Evolutionary conservation across 495 filamentous ascomycete genomes (phyloP), one percentile per base, ranked within the genome.

Genomic region (Penicillium samsonianum): DNA sequence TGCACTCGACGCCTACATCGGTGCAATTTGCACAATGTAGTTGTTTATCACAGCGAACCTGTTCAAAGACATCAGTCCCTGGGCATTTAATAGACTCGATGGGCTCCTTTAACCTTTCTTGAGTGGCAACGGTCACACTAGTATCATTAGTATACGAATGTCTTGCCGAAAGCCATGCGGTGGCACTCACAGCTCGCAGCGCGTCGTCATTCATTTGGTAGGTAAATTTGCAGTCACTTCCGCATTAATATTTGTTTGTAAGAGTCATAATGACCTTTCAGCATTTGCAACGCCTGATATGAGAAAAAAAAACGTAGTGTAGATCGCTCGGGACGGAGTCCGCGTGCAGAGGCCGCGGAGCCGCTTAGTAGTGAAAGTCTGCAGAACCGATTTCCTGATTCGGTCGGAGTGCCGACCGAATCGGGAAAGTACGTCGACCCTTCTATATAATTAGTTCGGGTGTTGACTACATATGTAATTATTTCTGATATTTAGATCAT

Each of bases 121-220:
- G 63, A 53, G 58, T 68, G 53, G 45, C 67, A 70, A 5, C 61
- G 43, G 41, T 70, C 67, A 57, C 67, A 69, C 67, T 69, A 28
- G 43, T 38, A 50, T 42, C 16, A 42, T 11, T 9, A 45, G 63
- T 56, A 63, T 22, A 11, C 22, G 33, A 41, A 37, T 51, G n/a
- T n/a, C n/a, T n/a, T n/a, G 19, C 42, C 20, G 5, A 22, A 28
- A 28, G 17, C 30, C 16, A 49, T 50, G 19, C 23, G 35, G 25
- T 25, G 22, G 10, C 14, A 61, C 62, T 58, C 38, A 64, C 62
- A 19, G 62, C 62, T 12, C 62, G 50, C 33, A 64, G 23, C 30
- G 40, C 44, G 11, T 57, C 38, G n/a, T 58, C 49, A 52, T 37
- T 53, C 62, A 61, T 62, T 41, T 46, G 31, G 14, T 48, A 8